Evolutionary conservation across 1,139 yeast species (phyloP).

Genomic region (Sugiyamaella neomexicana): DNA sequence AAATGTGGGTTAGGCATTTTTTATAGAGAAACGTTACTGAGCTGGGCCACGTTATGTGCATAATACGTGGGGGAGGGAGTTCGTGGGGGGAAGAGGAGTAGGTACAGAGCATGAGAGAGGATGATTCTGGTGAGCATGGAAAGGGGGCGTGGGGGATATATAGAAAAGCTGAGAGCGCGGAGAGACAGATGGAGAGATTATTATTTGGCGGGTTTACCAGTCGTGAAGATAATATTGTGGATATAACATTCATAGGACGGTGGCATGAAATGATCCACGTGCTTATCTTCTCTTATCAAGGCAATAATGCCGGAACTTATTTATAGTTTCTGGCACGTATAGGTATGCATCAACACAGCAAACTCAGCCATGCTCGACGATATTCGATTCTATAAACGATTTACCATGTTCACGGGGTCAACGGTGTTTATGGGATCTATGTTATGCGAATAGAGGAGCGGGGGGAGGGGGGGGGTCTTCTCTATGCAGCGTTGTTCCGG

Average conservation of each 20-base stretch:
- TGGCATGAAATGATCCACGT: background rate
- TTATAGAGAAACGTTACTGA: conserved; percentile 1
- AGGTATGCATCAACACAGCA: background rate
- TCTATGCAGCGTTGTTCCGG: conserved; percentile 10
- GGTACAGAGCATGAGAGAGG: background rate
- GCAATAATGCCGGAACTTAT: background rate
- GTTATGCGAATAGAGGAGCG: background rate
- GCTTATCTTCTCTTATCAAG: background rate
- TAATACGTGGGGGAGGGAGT: conserved; percentile 1
- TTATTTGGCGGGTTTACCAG: background rate
- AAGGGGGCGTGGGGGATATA: background rate
- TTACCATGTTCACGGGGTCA: too few relatives aligned
- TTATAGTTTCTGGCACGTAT: background rate
- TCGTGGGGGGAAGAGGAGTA: background rate
- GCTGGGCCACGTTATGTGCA: background rate
- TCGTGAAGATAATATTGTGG: background rate
- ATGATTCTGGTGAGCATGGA: too few relatives aligned
- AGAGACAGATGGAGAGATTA: background rate
- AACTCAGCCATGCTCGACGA: too few relatives aligned
- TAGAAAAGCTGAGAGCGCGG: background rate
- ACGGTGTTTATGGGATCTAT: background rate
- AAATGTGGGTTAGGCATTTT: background rate
- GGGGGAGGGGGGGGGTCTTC: too few relatives aligned
- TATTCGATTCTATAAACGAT: too few relatives aligned
- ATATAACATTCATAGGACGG: background rate